Evolutionary conservation across 768 basidiomycete genomes (phyloP), one percentile per base, ranked within the genome.

Genomic region (Suillus plorans): DNA sequence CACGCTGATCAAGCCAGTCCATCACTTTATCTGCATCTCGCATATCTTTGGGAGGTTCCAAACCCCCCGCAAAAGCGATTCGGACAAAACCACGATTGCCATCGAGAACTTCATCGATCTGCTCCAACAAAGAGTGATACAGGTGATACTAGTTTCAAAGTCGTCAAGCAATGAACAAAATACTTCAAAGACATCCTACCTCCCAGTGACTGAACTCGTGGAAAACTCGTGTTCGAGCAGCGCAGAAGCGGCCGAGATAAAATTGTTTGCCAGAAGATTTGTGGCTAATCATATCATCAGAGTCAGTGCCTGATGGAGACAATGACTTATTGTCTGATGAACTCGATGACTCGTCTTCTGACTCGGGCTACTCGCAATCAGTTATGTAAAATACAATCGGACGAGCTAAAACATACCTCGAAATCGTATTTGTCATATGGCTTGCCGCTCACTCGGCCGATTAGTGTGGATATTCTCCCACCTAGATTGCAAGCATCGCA

Each of bases 401-500:
- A 42, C 18, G 20, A 59, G 18, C 28, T 59, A 42, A 10, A 16
- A 31, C 58, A 41, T 42, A 86, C 88, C 78, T 89, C 83, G 65
- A 89, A 94, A 49, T 90, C 91, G 62, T 82, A 73, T n/a, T 69
- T 73, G 69, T 94, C 84, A 72, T 96, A 97, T n/a, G 86, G 82
- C 12, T 76, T 69, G 7, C 95, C 95, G 60, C 81, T 81, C 45
- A 95, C 70, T 56, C 83, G 79, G 0, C 89, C 91, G 13, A 82
- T 66, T 9, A 87, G 69, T 9, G 86, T 91, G 28, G 92, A 91
- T 69, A 86, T 73, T 64, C 91, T 83, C 22, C 87, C 84, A 47
- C 89, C 86, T 39, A 94, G 81, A 75, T 89, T 85, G 73, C 95
- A 97, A 25, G 92, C 94, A 74, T 95, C 91, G 71, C 95, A 97